phyloP scores from a whole-genome alignment of 2,329 filamentous ascomycete species.

The Podosphaera fusca region DNA sequence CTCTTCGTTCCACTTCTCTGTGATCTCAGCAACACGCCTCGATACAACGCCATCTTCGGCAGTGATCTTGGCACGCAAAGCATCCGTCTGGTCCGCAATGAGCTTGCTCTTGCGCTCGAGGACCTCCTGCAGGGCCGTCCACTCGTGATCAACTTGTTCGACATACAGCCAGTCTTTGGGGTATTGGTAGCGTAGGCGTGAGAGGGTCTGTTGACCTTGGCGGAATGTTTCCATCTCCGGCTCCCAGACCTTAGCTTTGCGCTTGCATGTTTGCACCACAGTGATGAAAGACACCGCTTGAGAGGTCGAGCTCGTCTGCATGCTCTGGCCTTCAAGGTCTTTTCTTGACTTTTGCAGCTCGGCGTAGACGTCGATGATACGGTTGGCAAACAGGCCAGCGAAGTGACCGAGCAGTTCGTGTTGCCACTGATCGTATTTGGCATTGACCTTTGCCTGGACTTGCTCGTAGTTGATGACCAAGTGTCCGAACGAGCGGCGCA shows the following conservation, averaged over 20 bases:
- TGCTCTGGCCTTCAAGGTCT: slow-evolving; percentile 73
- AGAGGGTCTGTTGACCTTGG: slow-evolving; percentile 79
- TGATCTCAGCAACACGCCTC: slow-evolving; percentile 70
- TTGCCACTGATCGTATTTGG: slow-evolving; percentile 99
- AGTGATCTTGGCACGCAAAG: slow-evolving; percentile 76
- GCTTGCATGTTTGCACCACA: slow-evolving; percentile 85
- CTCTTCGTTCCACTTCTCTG: slow-evolving; percentile 77
- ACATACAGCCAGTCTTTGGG: slow-evolving; percentile 86
- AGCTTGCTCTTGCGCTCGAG: slow-evolving; percentile 82
- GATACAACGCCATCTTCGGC: slow-evolving; percentile 82
- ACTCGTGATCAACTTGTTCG: slow-evolving; percentile 89
- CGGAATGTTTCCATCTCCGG: slow-evolving; percentile 91
- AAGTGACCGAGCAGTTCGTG: slow-evolving; percentile 92
- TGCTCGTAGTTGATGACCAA: slow-evolving; percentile 95
- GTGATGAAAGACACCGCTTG: slow-evolving; percentile 98
- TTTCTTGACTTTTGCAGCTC: slow-evolving; percentile 79
- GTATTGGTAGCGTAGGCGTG: slow-evolving; percentile 82
- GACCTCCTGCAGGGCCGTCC: slow-evolving; percentile 81
- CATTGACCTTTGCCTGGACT: slow-evolving; percentile 94
- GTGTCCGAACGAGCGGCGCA: slow-evolving; percentile 78
- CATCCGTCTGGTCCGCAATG: slow-evolving; percentile 89
- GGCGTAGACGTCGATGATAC: slow-evolving; percentile 77
- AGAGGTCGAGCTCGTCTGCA: slow-evolving; percentile 85
- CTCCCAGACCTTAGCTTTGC: slow-evolving; percentile 81
- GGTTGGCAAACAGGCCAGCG: slow-evolving; percentile 62